Base-by-base conservation (phyloP, 2,329 filamentous ascomycete species). In the Ceratocystis lukuohia region DNA sequence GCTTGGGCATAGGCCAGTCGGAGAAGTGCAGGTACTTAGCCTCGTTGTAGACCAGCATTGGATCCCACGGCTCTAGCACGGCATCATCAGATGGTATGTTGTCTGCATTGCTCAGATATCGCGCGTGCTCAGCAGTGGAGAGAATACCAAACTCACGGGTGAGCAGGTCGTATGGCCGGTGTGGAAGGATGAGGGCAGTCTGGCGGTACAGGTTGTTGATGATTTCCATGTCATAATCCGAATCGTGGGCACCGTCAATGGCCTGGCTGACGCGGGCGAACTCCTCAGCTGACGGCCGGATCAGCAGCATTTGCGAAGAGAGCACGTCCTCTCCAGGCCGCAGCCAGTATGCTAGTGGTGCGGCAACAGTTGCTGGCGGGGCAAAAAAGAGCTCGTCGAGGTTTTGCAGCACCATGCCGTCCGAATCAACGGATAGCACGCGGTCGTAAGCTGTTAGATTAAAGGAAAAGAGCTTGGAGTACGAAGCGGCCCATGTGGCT, bases 371-470 rank as follows among this genome's bases (percentile, higher is more conserved):
- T 0, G 81, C 79, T 1, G 76, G 72, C 0, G 87, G 88, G 1
- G 88, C 77, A 33, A 87, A 80, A 74, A 91, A 91, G 0, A 90
- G 78, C 66, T 89, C 86, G 70, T 91, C 88, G 78, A 90, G 81
- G 25, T 78, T 75, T 68, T 85, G 77, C 3, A 88, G 78, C 2
- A 90, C 75, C 1, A 82, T 82, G 25, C 83, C 78, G 71, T 90
- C 87, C 7, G 85, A 86, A 72, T 89, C 78, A 0, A 80, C 73
- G 61, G 85, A 83, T 6, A 77, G 69, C 1, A 80, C 77, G 0
- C 74, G 72, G 0, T 68, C 66, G 48, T 88, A 89, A 66, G 85
- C 78, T 0, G 82, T 83, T 64, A 88, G 83, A 67, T 85, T 85
- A 72, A 88, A 89, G 1, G 85, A 84, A 22, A 87, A 79, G 44